phyloP scores from a whole-genome alignment of 306 rosid species.

The Vigna angularis region DNA sequence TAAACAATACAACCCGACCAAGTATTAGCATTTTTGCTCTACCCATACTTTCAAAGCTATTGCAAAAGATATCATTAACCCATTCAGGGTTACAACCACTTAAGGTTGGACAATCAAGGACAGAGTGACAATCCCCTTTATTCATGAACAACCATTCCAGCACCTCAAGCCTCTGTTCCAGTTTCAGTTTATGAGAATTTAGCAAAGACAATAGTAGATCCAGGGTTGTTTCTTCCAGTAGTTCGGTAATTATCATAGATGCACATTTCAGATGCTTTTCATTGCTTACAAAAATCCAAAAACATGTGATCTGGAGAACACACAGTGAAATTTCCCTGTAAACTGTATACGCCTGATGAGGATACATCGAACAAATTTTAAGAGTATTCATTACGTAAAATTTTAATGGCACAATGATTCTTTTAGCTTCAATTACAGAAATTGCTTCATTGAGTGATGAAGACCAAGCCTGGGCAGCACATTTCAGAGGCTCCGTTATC shows the following conservation, averaged over 20 bases:
- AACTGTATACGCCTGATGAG: conserved; percentile 69
- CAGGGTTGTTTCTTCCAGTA: conserved; percentile 76
- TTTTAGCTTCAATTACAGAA: conserved; percentile 82
- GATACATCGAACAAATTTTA: conserved; percentile 78
- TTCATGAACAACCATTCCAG: conserved; percentile 65
- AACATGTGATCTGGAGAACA: conserved; percentile 67
- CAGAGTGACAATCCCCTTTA: conserved; percentile 50
- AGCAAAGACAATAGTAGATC: conserved; percentile 67
- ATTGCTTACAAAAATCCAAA: conserved; percentile 63
- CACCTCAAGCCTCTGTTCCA: conserved; percentile 63
- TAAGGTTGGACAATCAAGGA: conserved; percentile 42
- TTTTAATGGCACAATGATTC: conserved; percentile 81
- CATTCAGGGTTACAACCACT: conserved; percentile 43
- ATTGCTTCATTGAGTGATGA: conserved; percentile 58
- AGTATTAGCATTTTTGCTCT: conserved; percentile 54
- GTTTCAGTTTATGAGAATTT: conserved; percentile 66
- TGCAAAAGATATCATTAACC: conserved; percentile 50
- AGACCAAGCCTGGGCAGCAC: conserved; percentile 77
- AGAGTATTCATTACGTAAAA: conserved; percentile 83
- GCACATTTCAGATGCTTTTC: conserved; percentile 63
- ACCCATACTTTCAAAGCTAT: conserved; percentile 59
- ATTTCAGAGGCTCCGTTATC: conserved; percentile 70
- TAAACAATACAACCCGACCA: conserved; percentile 65
- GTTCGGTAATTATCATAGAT: conserved; percentile 64
- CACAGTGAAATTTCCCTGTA: conserved; percentile 67